Conservation (phyloP, 202 grass and related monocot genomes). For the Carex sylvatica region DNA sequence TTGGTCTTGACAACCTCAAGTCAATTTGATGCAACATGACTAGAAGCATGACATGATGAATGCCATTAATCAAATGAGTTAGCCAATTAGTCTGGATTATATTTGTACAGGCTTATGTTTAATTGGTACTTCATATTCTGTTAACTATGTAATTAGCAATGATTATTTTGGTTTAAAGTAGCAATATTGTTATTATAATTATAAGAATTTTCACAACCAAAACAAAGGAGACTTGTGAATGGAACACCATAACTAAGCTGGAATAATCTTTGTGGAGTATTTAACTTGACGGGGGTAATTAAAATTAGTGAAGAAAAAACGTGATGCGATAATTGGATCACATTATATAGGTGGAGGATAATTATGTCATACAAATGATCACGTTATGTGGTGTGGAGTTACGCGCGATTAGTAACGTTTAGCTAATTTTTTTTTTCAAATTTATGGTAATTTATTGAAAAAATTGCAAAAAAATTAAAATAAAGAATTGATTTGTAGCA, state of each 20-base stretch:
- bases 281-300: not conserved
- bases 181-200: not conserved
- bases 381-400: no score
- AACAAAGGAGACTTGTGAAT: not conserved
- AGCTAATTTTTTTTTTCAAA: no score
- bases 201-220: not conserved
- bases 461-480: no score
- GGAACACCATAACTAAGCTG: not conserved
- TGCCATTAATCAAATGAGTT: not conserved
- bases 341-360: no score
- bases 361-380: no score
- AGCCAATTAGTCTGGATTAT: not conserved
- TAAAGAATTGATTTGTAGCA: not conserved
- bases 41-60: not conserved
- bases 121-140: not conserved
- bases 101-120: not conserved
- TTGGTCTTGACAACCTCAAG: conserved; percentile 31
- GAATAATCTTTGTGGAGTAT: not conserved
- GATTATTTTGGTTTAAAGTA: not conserved
- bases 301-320: no score
- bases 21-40: conserved; percentile 12
- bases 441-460: no score
- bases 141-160: not conserved
- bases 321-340: no score
- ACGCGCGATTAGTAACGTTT: no score